A percentile compares a stretch with the other conserved stretches of the same genome.
These are phyloP conservation scores for Talinum fruticosum DNA, from an alignment of 148 eudicot genomes.

Conservation along the genomic window DNA sequence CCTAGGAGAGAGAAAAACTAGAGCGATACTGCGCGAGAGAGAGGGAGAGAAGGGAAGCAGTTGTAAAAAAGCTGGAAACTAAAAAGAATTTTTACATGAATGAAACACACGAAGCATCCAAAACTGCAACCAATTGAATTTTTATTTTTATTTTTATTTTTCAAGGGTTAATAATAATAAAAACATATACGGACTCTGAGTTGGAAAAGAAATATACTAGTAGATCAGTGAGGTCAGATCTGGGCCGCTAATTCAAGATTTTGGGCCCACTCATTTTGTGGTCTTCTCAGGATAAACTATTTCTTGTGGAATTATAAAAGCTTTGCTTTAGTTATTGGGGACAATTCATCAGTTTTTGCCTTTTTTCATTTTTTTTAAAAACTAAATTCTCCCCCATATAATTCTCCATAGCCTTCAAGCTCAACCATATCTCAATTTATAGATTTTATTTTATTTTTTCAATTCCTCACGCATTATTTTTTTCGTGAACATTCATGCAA, in stretches of 20 bases:
- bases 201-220: neutral
- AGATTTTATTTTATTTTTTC: no score
- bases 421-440: no score
- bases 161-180: no score
- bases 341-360: neutral
- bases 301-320: no score
- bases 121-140: neutral
- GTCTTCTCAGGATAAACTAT: neutral
- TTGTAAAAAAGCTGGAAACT: neutral
- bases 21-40: neutral
- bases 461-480: no score
- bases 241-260: neutral
- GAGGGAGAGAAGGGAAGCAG: neutral
- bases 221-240: neutral
- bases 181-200: neutral
- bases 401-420: no score
- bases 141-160: neutral
- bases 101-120: neutral
- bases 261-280: neutral
- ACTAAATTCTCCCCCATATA: no score
- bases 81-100: neutral
- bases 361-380: no score
- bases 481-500: no score
- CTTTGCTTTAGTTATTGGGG: neutral
- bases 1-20: constrained; percentile 54